phyloP scores from a whole-genome alignment of 495 filamentous ascomycete genomes.

The Xylaria curta region DNA sequence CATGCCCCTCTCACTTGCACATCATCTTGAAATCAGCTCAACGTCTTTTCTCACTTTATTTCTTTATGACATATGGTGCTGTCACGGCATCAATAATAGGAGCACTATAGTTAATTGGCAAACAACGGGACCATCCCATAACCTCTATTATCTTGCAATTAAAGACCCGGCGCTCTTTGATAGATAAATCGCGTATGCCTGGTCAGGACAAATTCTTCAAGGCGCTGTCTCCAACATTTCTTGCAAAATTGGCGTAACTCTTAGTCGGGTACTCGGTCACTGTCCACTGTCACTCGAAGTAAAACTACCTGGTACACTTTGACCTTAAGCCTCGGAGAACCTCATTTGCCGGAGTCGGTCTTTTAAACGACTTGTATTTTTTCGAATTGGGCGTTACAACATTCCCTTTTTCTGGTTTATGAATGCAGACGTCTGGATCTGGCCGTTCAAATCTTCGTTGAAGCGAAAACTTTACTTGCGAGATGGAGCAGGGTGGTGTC shows the following conservation, averaged over 20 bases:
- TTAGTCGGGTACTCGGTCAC: not conserved
- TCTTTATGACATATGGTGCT: not conserved
- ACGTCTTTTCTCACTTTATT: not conserved
- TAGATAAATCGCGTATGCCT: not conserved
- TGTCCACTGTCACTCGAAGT: not conserved
- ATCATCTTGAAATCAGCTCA: conserved; percentile 9
- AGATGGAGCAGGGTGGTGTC: conserved; percentile 36
- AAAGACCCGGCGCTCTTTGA: not conserved
- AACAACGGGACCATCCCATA: not conserved
- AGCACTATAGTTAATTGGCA: not conserved
- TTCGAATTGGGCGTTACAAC: not conserved
- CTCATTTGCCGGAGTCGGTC: not conserved
- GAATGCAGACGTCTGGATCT: too few species aligned
- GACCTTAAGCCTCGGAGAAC: not conserved
- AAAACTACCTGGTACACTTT: not conserved
- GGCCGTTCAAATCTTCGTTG: too few species aligned
- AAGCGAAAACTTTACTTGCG: conserved; percentile 10
- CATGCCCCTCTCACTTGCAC: not conserved
- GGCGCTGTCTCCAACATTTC: not conserved
- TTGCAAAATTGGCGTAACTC: not conserved
- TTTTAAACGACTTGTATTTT: not conserved
- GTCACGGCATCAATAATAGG: not conserved
- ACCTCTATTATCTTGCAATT: not conserved
- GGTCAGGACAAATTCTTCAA: not conserved
- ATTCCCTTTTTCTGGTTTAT: not conserved